Evolutionary conservation across 2,329 filamentous ascomycete species (phyloP).

Genomic region (Fusarium sp.): DNA sequence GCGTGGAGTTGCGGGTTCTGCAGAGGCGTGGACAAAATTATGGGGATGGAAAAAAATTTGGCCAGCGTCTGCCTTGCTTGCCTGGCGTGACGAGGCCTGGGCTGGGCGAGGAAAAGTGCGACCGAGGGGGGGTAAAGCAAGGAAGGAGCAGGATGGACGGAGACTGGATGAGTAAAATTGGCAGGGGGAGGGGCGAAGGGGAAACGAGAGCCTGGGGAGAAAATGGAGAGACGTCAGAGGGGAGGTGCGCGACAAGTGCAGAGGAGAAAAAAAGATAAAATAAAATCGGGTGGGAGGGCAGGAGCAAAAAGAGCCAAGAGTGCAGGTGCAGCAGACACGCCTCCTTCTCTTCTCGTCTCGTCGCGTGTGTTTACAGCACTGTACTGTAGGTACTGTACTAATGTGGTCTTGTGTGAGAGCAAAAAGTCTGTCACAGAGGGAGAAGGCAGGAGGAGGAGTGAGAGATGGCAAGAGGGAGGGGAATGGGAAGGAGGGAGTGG

Average conservation of each 20-base stretch:
- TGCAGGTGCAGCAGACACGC: constrained; percentile 26
- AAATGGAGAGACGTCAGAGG: constrained; percentile 21
- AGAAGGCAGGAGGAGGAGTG: constrained; percentile 16
- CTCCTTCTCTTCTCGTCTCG: constrained; percentile 1
- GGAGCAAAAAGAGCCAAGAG: constrained; percentile 30
- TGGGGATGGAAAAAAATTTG: constrained; percentile 39
- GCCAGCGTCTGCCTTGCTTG: constrained; percentile 33
- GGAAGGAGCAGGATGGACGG: constrained; percentile 28
- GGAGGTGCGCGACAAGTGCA: constrained; percentile 27
- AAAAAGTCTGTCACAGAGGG: constrained; percentile 12
- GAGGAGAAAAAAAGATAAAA: constrained; percentile 4
- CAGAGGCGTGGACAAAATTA: constrained; percentile 52
- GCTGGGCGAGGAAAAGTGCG: constrained; percentile 1
- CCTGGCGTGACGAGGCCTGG: constrained; percentile 33
- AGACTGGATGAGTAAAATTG: constrained; percentile 16
- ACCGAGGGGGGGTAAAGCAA: constrained; percentile 43
- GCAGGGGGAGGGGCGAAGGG: constrained; percentile 39
- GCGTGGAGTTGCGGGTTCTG: constrained; percentile 52
- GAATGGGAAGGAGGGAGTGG: constrained; percentile 31
- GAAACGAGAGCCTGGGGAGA: constrained; percentile 44
- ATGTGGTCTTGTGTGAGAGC: constrained; percentile 15
- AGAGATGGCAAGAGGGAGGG: constrained; percentile 16
- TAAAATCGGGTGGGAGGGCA: constrained; percentile 35
- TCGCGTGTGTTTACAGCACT: not conserved
- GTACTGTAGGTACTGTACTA: not conserved